Percentiles rank a stretch among this genome's conserved stretches.
These are phyloP conservation scores for Rhizopus delemar DNA, from an alignment of 371 early-diverging fungal genomes.

Conservation along the genomic window DNA sequence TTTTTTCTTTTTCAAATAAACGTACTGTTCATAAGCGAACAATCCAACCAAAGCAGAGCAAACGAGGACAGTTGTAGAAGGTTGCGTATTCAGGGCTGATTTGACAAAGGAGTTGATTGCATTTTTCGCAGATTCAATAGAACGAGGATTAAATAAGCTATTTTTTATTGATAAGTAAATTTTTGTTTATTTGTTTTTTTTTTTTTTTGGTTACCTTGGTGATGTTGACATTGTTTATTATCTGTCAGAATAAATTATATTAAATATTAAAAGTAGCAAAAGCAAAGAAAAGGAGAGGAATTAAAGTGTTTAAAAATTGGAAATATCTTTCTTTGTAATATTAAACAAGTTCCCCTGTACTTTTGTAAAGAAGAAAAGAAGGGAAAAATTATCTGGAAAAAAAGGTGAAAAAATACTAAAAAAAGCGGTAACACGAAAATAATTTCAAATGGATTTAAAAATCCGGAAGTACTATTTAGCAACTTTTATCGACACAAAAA, in stretches of 20 bases:
- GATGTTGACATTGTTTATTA: not conserved
- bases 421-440: not conserved
- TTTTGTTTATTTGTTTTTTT: constrained; percentile 1
- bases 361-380: not conserved
- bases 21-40: constrained; percentile 55
- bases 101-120: constrained; percentile 41
- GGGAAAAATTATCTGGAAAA: constrained; percentile 5
- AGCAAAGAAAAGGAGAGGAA: constrained; percentile 7
- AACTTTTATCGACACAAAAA: no score
- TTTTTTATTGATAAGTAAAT: not conserved
- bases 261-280: constrained; percentile 1
- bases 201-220: constrained; percentile 20
- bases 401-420: not conserved
- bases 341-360: not conserved
- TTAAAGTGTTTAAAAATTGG: not conserved
- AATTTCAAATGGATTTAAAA: not conserved
- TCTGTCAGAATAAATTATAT: not conserved
- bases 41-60: constrained; percentile 50
- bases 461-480: not conserved
- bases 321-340: constrained; percentile 1
- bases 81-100: constrained; percentile 31
- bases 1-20: constrained; percentile 53
- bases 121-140: constrained; percentile 48
- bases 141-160: constrained; percentile 49
- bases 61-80: constrained; percentile 43